These are phyloP conservation scores for Solioccasus polychromus DNA, from an alignment of 768 basidiomycete genomes.

Conservation along the genomic window DNA sequence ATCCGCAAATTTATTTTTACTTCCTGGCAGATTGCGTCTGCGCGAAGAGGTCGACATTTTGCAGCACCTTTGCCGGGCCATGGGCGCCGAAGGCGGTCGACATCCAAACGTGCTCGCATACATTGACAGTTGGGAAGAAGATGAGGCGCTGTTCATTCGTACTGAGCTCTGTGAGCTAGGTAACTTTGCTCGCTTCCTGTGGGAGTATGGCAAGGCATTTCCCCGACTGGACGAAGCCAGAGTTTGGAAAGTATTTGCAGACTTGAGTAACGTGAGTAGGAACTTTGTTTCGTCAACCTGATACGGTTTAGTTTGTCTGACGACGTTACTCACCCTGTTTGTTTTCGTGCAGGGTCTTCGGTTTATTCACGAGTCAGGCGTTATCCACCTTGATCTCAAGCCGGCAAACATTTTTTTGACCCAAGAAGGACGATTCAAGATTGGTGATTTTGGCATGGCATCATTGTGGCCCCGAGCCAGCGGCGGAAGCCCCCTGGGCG, in stretches of 20 bases:
- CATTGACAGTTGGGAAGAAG: constrained; percentile 95
- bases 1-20: constrained; percentile 17
- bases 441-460: constrained; percentile 99
- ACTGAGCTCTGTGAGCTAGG: constrained; percentile 95
- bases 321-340: constrained; percentile 27
- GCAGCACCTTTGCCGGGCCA: constrained; percentile 60
- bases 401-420: constrained; percentile 96
- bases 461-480: constrained; percentile 76
- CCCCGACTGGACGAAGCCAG: constrained; percentile 86
- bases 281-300: constrained; percentile 3
- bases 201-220: constrained; percentile 84
- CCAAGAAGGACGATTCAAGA: constrained; percentile 82
- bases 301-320: constrained; percentile 25
- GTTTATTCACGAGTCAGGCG: constrained; percentile 85
- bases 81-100: constrained; percentile 20
- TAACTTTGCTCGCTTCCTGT: constrained; percentile 86
- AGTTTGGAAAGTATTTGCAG: constrained; percentile 94
- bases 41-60: constrained; percentile 94
- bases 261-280: constrained; percentile 78
- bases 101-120: constrained; percentile 87
- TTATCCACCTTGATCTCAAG: constrained; percentile 96
- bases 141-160: constrained; percentile 82
- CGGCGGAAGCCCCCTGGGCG: constrained; percentile 36
- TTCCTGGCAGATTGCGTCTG: constrained; percentile 65
- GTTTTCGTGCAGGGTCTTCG: constrained; percentile 63